Evolutionary conservation across 2,329 filamentous ascomycete species (phyloP).

Genomic region (Trichoderma semiorbis): DNA sequence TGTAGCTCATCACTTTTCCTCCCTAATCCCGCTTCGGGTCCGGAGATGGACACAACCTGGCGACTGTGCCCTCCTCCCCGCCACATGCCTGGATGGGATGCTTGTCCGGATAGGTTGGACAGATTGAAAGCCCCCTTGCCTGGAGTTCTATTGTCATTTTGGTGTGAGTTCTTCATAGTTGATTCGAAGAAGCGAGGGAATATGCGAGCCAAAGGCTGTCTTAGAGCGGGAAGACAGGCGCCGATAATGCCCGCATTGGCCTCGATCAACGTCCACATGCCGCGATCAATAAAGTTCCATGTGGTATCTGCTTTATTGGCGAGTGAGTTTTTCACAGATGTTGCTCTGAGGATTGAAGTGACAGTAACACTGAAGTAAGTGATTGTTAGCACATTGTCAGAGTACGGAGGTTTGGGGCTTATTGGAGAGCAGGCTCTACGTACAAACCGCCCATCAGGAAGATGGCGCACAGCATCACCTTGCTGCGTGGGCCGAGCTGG

Average conservation of each 20-base stretch:
- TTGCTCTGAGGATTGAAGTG: constrained; percentile 37
- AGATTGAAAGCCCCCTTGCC: neutral
- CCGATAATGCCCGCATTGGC: constrained; percentile 38
- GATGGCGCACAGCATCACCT: constrained; percentile 34
- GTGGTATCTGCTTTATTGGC: constrained; percentile 31
- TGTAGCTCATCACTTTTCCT: constrained; percentile 11
- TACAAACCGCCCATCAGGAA: constrained; percentile 38
- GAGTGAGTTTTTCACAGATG: constrained; percentile 33
- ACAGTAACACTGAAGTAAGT: constrained; percentile 28
- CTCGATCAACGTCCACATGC: constrained; percentile 37
- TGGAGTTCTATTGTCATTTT: neutral
- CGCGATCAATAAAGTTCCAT: constrained; percentile 26
- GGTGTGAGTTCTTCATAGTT: constrained; percentile 19
- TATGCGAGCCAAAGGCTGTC: constrained; percentile 21
- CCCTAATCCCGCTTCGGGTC: neutral
- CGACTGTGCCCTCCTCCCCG: neutral
- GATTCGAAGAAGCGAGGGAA: constrained; percentile 23
- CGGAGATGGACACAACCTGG: neutral
- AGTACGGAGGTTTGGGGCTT: neutral
- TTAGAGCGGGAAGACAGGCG: constrained; percentile 33
- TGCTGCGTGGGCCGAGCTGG: constrained; percentile 32
- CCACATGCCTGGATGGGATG: constrained; percentile 6
- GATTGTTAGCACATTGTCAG: neutral
- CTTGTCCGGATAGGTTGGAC: neutral
- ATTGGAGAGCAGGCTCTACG: constrained; percentile 20